Conservation (phyloP, 2,329 filamentous ascomycete genomes). For the Aaosphaeria pasadenensis region DNA sequence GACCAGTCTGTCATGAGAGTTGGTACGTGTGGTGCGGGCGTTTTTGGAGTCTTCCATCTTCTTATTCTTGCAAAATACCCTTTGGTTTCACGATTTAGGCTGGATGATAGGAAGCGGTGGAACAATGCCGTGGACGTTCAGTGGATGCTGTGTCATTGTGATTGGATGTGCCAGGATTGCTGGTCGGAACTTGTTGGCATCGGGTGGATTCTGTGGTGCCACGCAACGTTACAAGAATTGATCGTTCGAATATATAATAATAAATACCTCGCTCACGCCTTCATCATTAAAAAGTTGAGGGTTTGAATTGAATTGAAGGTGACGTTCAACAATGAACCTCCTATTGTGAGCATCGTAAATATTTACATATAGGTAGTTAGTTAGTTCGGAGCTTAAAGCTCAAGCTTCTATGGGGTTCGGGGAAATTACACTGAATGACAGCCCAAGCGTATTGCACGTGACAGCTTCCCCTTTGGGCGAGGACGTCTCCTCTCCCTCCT, state of each 20-base stretch:
- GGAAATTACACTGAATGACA: background rate
- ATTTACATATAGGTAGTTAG: too few relatives aligned
- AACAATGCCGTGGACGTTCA: background rate
- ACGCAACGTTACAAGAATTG: background rate
- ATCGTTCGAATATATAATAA: too few relatives aligned
- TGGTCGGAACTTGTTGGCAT: too few relatives aligned
- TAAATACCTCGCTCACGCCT: too few relatives aligned
- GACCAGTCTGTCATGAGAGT: conserved; percentile 37
- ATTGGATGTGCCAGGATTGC: too few relatives aligned
- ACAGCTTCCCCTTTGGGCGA: conserved; percentile 15
- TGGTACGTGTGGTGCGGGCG: conserved; percentile 6
- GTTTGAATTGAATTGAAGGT: background rate
- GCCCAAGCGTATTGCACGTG: conserved; percentile 20
- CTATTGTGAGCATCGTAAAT: too few relatives aligned
- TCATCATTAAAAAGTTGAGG: background rate
- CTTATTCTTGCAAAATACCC: conserved; percentile 30
- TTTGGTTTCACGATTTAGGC: conserved; percentile 21
- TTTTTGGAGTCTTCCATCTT: conserved; percentile 3
- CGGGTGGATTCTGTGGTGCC: conserved; percentile 5
- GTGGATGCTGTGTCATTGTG: too few relatives aligned
- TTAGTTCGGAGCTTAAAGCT: background rate
- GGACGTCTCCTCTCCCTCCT: background rate
- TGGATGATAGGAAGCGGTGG: conserved; percentile 7
- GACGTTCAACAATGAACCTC: too few relatives aligned
- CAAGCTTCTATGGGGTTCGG: background rate